These are phyloP conservation scores for Mariannaea sp. DNA, from an alignment of 2,329 filamentous ascomycete species.

Conservation along the genomic window DNA sequence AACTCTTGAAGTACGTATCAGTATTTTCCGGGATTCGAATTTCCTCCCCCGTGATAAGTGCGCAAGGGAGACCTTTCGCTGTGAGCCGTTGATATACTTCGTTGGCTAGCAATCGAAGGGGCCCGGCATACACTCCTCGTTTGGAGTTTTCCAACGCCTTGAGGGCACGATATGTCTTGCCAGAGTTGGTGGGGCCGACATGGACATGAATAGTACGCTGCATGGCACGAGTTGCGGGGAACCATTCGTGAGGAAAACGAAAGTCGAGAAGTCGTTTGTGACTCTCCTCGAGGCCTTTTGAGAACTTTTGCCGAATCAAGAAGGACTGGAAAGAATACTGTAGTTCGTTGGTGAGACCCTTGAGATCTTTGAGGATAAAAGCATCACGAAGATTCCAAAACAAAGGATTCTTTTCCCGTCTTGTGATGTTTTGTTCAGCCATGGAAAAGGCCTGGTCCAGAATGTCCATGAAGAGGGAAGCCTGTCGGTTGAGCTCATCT, in stretches of 20 bases:
- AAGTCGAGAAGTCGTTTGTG: conserved; percentile 77
- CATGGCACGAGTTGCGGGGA: conserved; percentile 77
- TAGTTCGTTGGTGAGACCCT: conserved; percentile 61
- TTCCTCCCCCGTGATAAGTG: conserved; percentile 90
- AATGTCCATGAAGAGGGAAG: conserved; percentile 50
- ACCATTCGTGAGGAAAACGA: conserved; percentile 92
- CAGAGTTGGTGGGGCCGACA: conserved; percentile 95
- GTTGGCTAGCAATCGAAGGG: conserved; percentile 84
- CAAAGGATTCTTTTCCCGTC: conserved; percentile 54
- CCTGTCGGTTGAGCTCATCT: conserved; percentile 51
- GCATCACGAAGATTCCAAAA: conserved; percentile 64
- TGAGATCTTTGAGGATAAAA: conserved; percentile 58
- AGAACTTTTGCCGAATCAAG: conserved; percentile 61
- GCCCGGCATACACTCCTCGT: conserved; percentile 86
- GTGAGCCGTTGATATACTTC: conserved; percentile 91
- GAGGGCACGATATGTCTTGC: conserved; percentile 94
- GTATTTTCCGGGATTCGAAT: conserved; percentile 67
- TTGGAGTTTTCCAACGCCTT: conserved; percentile 78
- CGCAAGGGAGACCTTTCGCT: conserved; percentile 76
- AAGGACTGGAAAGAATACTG: conserved; percentile 71
- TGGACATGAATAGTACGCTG: conserved; percentile 88
- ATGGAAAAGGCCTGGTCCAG: conserved; percentile 52
- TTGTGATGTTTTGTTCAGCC: conserved; percentile 47
- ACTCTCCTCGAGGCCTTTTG: conserved; percentile 58
- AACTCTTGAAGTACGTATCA: conserved; percentile 71